Percentiles rank a stretch among this genome's conserved stretches.
phyloP scores from a whole-genome alignment of 306 rosid species.

The Rubus parviflorus region DNA sequence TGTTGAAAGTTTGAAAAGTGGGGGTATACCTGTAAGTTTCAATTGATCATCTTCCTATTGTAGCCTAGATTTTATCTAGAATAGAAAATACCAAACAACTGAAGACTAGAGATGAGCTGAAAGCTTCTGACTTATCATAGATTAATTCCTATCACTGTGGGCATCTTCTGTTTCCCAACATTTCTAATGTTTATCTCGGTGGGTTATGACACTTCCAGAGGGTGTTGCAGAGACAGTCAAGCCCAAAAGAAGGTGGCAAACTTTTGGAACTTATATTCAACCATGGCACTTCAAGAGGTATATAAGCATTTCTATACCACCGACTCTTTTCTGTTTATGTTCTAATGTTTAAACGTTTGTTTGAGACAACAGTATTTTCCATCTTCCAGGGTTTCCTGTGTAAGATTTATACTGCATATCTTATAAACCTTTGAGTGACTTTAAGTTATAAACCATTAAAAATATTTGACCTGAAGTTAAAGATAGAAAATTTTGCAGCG shows the following conservation, averaged over 20 bases:
- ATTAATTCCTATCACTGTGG: constrained; percentile 3
- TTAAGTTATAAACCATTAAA: not conserved
- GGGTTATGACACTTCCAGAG: constrained; percentile 56
- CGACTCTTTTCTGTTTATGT: not conserved
- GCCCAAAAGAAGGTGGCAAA: constrained; percentile 55
- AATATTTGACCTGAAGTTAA: not conserved
- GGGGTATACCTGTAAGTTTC: constrained; percentile 63
- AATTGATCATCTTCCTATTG: constrained; percentile 20
- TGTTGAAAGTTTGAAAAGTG: constrained; percentile 56
- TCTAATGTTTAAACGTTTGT: constrained; percentile 5
- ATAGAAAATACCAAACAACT: not conserved
- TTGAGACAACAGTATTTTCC: not conserved
- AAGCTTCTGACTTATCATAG: not conserved
- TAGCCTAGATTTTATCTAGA: constrained; percentile 17
- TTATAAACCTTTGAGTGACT: not conserved
- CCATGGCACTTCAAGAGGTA: constrained; percentile 63
- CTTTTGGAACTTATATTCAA: constrained; percentile 53
- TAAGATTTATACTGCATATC: no score
- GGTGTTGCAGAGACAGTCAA: constrained; percentile 68
- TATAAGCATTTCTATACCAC: constrained; percentile 8
- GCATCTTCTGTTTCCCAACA: not conserved
- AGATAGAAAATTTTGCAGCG: not conserved
- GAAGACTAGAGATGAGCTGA: not conserved
- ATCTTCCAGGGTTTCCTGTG: no score
- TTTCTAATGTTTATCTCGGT: constrained; percentile 22